Base-by-base conservation (phyloP, 768 basidiomycete species). In the Pluteus cervinus region DNA sequence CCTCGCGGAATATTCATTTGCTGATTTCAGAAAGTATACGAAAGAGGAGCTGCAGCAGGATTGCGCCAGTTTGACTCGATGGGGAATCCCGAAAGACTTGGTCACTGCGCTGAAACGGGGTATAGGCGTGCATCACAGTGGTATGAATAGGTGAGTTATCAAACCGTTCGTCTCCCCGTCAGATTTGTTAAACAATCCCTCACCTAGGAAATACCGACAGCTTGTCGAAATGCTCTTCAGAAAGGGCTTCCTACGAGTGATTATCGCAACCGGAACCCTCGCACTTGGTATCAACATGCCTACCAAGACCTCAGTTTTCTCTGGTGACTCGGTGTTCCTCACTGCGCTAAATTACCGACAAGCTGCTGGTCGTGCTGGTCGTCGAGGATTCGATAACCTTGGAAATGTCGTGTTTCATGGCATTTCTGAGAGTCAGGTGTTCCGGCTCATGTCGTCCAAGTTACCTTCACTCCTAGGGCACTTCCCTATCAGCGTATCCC, bases 221-320 rank as follows among this genome's bases (percentile, higher is more conserved):
- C n/a, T n/a, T n/a, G n/a, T n/a, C n/a, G n/a, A n/a, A n/a, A 79
- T 76, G 42, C 53, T 81, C 29, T 85, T 81, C 54, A 71, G 82
- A 15, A 58, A 63, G 20, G 79, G 81, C 2, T 79, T 73, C 42
- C 42, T 86, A 29, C 72, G 75, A 14, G 76, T 86, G 5, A 63
- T 85, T 22, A 73, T 86, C 42, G 74, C 83, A 7, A 85, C 81
- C 39, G 74, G 76, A 1, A 84, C 81, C 4, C 61, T 85, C 38
- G 82, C 83, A 1, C 61, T 86, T 10, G 84, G 83, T 40, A 86
- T 86, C 48, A 86, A 86, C 48, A 81, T 81, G 0, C 83, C 83
- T 1, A 68, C 79, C 0, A 81, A 73, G 47, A 79, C 83, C 0
- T 65, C 74, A 2, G 66, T 79, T 5, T 84, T 84, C 47, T 73